A percentile compares a stretch with the other conserved stretches of the same genome.
phyloP scores from a whole-genome alignment of 2,329 filamentous ascomycete species.

The Cylindrodendrum hubeiense region DNA sequence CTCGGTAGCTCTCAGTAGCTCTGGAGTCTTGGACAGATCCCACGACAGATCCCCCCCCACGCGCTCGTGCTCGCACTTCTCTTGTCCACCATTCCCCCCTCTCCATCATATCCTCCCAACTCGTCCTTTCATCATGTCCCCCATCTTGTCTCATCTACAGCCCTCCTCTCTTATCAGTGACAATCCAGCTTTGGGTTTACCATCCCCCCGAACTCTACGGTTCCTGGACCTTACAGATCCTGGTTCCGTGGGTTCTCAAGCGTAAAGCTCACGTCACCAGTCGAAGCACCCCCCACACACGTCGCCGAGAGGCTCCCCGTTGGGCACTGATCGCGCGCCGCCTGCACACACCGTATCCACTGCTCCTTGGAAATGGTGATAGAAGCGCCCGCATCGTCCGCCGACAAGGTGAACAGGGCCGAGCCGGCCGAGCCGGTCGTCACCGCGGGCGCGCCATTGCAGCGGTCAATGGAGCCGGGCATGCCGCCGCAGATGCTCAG shows the following conservation, averaged over 20 bases:
- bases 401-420: conserved; percentile 60
- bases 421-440: conserved; percentile 61
- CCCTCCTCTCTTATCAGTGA: not conserved
- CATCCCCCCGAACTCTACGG: not conserved
- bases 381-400: conserved; percentile 56
- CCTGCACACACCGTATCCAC: conserved; percentile 67
- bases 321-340: conserved; percentile 63
- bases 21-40: not conserved
- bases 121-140: not conserved
- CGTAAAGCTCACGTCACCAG: conserved; percentile 59
- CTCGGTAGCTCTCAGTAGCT: not conserved
- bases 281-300: conserved; percentile 61
- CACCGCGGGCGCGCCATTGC: conserved; percentile 56
- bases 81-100: not conserved
- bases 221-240: conserved; percentile 16
- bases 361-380: conserved; percentile 66
- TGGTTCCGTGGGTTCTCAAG: conserved; percentile 40
- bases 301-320: conserved; percentile 61
- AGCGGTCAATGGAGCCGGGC: conserved; percentile 56
- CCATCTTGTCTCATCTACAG: not conserved
- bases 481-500: conserved; percentile 66
- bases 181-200: not conserved
- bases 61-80: conserved; percentile 7
- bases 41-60: not conserved
- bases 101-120: not conserved